A percentile compares a stretch with the other conserved stretches of the same genome.
Evolutionary conservation across 164 flowering plant genomes (phyloP).

Genomic region (Vitis rupestris): DNA sequence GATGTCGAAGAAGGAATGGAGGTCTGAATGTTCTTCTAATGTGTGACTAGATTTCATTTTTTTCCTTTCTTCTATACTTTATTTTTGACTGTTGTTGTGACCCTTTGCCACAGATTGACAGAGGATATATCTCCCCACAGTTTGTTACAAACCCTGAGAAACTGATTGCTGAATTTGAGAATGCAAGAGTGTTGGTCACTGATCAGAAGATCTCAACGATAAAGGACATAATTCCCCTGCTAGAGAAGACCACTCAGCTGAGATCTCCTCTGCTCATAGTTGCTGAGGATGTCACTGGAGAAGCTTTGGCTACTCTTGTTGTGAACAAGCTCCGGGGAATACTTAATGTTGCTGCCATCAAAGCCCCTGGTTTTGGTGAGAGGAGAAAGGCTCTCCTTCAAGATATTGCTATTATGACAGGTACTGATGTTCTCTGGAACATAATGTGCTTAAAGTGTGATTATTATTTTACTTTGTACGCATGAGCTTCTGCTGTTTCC

Average conservation of each 20-base stretch:
- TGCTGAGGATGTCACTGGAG: conserved; percentile 94
- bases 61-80: background rate
- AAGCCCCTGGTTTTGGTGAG: conserved; percentile 95
- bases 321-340: conserved; percentile 74
- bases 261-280: conserved; percentile 76
- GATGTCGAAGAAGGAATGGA: conserved; percentile 99
- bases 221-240: conserved; percentile 74
- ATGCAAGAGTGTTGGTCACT: conserved; percentile 85
- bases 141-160: conserved; percentile 95
- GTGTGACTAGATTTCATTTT: background rate
- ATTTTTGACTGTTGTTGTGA: background rate
- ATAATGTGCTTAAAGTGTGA: no score
- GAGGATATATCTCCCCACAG: conserved; percentile 98
- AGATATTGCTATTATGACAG: conserved; percentile 87
- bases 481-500: background rate
- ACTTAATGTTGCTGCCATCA: conserved; percentile 73
- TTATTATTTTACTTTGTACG: background rate
- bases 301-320: conserved; percentile 76
- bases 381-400: conserved; percentile 93
- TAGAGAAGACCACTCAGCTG: conserved; percentile 66
- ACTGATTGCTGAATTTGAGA: conserved; percentile 81
- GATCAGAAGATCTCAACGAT: conserved; percentile 90
- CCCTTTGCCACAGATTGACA: conserved; percentile 63
- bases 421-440: conserved; percentile 17
- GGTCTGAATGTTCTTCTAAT: conserved; percentile 40